A percentile compares a stretch with the other conserved stretches of the same genome.
Evolutionary conservation across 768 basidiomycete genomes (phyloP).

Genomic region (Rhizopogon sp.): DNA sequence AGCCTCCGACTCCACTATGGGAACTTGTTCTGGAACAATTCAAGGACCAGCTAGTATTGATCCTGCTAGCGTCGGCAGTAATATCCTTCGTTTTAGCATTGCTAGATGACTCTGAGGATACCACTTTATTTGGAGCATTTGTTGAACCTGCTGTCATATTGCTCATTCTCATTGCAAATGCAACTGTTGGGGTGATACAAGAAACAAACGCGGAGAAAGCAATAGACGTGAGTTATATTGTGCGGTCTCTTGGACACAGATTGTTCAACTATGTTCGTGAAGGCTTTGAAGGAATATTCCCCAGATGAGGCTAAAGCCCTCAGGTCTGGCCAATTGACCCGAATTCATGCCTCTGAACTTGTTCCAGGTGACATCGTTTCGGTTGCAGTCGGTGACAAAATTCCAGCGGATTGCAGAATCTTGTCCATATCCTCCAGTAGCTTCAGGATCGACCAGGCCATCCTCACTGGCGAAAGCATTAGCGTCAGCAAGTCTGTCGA

Average conservation of each 20-base stretch:
- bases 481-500: slow-evolving; percentile 81
- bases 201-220: slow-evolving; percentile 95
- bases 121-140: slow-evolving; percentile 75
- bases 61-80: slow-evolving; percentile 89
- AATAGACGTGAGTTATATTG: slow-evolving; percentile 73
- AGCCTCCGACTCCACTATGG: slow-evolving; percentile 88
- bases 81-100: slow-evolving; percentile 91
- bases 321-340: slow-evolving; percentile 61
- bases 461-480: slow-evolving; percentile 90
- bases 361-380: slow-evolving; percentile 94
- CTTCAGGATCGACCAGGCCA: slow-evolving; percentile 94
- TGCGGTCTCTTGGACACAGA: not conserved
- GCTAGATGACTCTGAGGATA: slow-evolving; percentile 70
- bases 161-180: slow-evolving; percentile 93
- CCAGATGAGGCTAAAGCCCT: slow-evolving; percentile 93
- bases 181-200: slow-evolving; percentile 95
- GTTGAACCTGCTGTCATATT: slow-evolving; percentile 95
- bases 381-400: slow-evolving; percentile 90
- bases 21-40: slow-evolving; percentile 97
- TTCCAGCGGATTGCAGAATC: slow-evolving; percentile 92
- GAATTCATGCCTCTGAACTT: slow-evolving; percentile 82
- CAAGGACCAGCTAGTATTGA: slow-evolving; percentile 97
- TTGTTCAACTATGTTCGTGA: not conserved
- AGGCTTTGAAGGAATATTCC: slow-evolving; percentile 97
- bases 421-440: slow-evolving; percentile 88